phyloP scores from a whole-genome alignment of 257 asterid species.

The Ligustrum vulgare region DNA sequence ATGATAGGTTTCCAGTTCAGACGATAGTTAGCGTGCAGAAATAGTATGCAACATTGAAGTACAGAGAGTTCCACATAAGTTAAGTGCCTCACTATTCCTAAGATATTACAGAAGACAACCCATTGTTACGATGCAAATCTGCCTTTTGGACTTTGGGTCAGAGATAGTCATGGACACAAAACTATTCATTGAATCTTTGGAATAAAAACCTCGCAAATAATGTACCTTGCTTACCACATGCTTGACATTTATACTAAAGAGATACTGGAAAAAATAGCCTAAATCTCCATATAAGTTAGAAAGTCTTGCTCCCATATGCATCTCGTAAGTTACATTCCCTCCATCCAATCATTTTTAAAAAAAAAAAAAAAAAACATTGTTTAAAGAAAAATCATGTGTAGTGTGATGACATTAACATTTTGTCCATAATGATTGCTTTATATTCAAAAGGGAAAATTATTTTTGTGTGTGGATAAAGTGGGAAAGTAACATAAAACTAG shows the following conservation, averaged over 20 bases:
- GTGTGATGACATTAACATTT: slow-evolving; percentile 10
- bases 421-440: background rate
- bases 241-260: background rate
- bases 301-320: background rate
- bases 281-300: background rate
- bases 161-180: background rate
- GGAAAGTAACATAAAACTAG: background rate
- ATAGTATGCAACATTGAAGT: background rate
- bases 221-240: background rate
- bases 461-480: background rate
- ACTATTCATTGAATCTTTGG: background rate
- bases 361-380: too few species aligned
- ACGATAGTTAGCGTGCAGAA: background rate
- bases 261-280: background rate
- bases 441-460: background rate
- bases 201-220: background rate
- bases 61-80: background rate
- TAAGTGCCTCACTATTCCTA: background rate
- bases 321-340: background rate
- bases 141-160: slow-evolving; percentile 5
- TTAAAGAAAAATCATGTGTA: too few species aligned
- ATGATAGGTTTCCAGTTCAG: slow-evolving; percentile 1
- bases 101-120: background rate
- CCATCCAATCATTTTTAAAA: background rate
- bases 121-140: background rate